Conservation (phyloP, 352 stramenopile genomes). For the Thraustochytrium sp. region DNA sequence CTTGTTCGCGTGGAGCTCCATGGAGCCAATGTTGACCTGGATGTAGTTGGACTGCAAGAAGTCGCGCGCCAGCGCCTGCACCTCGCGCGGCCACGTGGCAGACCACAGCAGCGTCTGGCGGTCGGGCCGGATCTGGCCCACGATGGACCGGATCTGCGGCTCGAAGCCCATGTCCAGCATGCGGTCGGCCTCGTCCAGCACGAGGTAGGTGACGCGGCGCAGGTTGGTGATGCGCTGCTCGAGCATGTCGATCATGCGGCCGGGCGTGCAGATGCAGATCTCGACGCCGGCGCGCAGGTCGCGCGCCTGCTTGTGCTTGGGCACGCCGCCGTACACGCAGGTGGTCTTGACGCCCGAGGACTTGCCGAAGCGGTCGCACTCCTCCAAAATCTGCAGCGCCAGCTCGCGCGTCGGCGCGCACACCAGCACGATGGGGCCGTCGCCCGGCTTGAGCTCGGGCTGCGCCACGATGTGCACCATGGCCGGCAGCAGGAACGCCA, state of each 20-base stretch:
- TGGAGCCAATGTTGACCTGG: slow-evolving; percentile 85
- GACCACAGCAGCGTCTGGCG: slow-evolving; percentile 98
- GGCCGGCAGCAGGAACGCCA: slow-evolving; percentile 95
- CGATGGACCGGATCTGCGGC: slow-evolving; percentile 78
- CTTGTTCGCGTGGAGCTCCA: slow-evolving; percentile 96
- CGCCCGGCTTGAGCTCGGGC: slow-evolving; percentile 87
- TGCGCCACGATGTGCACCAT: slow-evolving; percentile 99
- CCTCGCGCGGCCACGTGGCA: slow-evolving; percentile 97
- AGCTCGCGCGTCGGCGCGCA: slow-evolving; percentile 97
- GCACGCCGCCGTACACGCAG: slow-evolving; percentile 96
- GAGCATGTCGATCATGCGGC: slow-evolving; percentile 96
- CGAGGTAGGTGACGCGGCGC: slow-evolving; percentile 93
- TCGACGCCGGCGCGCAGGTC: slow-evolving; percentile 72
- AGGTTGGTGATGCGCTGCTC: slow-evolving; percentile 91
- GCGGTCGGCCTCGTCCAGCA: slow-evolving; percentile 96
- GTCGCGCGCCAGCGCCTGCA: slow-evolving; percentile 90
- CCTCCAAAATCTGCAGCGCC: slow-evolving; percentile 96
- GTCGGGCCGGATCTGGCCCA: slow-evolving; percentile 92
- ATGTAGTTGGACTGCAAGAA: slow-evolving; percentile 94
- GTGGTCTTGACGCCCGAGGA: slow-evolving; percentile 98
- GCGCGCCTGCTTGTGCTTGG: slow-evolving; percentile 82
- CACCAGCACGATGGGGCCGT: slow-evolving; percentile 96
- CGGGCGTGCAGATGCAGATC: slow-evolving; percentile 85
- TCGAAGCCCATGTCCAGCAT: slow-evolving; percentile 94
- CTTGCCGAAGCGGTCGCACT: slow-evolving; percentile 96